Base-by-base conservation (phyloP, 2,329 filamentous ascomycete species). In the Parasarocladium wereldwijsianum region DNA sequence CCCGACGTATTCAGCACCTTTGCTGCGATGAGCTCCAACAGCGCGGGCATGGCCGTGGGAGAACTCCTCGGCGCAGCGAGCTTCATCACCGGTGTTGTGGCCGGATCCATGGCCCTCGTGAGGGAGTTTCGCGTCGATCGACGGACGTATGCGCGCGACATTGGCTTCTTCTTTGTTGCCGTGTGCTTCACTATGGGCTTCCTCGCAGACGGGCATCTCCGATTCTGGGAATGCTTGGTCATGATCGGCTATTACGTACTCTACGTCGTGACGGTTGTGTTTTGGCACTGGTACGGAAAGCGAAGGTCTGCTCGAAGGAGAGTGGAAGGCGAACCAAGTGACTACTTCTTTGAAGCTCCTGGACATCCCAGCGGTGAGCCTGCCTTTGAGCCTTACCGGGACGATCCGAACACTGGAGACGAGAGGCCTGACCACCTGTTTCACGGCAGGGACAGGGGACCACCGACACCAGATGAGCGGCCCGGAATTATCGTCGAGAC, bases 1-100 rank as follows among this genome's bases (percentile, higher is more conserved):
- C 90, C 90, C 3, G 90, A 98, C 54, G 86, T 98, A 26, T 98
- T 98, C 54, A 94, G 86, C 40, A 98, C 90, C 3, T 96, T 98
- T 56, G 90, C 90, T 11, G 92, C 90, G 41, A 96, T 98, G 84
- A 77, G 76, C 45, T 93, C 86, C 15, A 84, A 96, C 47, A 94
- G 86, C 49, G 87, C 87, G n/a, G 92, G 86, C 58, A 70, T 98
- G 64, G 90, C 90, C 1, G 75, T 98, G 23, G 90, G 90, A 26
- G 90, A 98, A 57, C 64, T 98, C 29, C 84, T 98, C 31, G 90
- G 90, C 19, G 90, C 90, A 8, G 90, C 90, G 19, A 76, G 83
- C 38, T 98, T 98, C 57, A 98, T 98, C 51, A 92, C 86, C 2
- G 81, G 86, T 2, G 87, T 98, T 12, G 90, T 98, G 19, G 85